phyloP scores from a whole-genome alignment of 352 stramenopile genomes.

The Discostella stelligera region DNA sequence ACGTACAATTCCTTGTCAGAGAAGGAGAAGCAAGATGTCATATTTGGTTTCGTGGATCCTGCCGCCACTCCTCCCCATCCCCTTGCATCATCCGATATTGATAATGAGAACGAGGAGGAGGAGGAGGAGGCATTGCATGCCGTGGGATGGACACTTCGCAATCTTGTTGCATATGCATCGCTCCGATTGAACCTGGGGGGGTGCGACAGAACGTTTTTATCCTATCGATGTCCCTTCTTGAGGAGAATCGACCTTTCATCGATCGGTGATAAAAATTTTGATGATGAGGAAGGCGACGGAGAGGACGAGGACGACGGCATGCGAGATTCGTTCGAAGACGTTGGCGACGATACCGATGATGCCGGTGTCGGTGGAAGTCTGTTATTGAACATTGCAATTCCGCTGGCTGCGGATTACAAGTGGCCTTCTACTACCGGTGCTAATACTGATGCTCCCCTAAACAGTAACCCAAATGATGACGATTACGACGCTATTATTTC shows the following conservation, averaged over 20 bases:
- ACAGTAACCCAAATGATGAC: not conserved
- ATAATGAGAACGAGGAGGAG: not conserved
- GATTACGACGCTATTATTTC: not conserved
- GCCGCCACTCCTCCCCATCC: slow-evolving; percentile 9
- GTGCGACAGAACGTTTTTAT: slow-evolving; percentile 53
- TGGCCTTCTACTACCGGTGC: slow-evolving; percentile 19
- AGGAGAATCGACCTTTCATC: slow-evolving; percentile 45
- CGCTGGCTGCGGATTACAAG: slow-evolving; percentile 37
- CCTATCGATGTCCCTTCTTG: slow-evolving; percentile 48
- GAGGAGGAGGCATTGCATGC: slow-evolving; percentile 6
- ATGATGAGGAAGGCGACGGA: slow-evolving; percentile 8
- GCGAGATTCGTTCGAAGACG: slow-evolving; percentile 29
- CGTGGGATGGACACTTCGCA: slow-evolving; percentile 73
- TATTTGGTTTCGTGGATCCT: slow-evolving; percentile 74
- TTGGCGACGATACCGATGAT: slow-evolving; percentile 26
- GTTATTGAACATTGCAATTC: slow-evolving; percentile 37
- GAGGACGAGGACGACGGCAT: slow-evolving; percentile 11
- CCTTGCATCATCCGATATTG: not conserved
- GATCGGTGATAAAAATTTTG: slow-evolving; percentile 21
- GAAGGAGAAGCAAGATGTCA: slow-evolving; percentile 35
- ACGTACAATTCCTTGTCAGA: slow-evolving; percentile 32
- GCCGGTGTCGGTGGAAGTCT: slow-evolving; percentile 28
- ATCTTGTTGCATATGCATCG: slow-evolving; percentile 71
- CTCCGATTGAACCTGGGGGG: slow-evolving; percentile 59
- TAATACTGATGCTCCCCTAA: not conserved